Evolutionary conservation across 176 grass and related monocot genomes (phyloP).

Genomic region (Lolium perenne): DNA sequence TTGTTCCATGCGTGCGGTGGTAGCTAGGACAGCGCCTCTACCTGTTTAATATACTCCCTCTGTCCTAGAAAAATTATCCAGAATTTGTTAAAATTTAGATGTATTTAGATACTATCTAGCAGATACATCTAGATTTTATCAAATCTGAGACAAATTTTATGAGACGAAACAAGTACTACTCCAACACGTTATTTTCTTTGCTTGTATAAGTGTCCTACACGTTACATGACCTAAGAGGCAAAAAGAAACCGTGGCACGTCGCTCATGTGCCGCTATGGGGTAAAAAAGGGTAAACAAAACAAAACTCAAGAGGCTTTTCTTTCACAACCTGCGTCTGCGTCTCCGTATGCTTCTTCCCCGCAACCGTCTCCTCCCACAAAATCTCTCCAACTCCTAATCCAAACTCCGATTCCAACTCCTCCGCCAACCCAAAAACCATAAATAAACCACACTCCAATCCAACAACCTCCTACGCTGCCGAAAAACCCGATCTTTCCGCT

Average conservation of each 20-base stretch:
- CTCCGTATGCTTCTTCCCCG: constrained; percentile 20
- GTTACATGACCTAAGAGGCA: neutral
- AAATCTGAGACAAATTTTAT: too few species aligned
- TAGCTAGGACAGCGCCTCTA: too few species aligned
- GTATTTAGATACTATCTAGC: too few species aligned
- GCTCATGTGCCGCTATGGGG: neutral
- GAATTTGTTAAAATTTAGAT: too few species aligned
- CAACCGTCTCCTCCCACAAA: neutral
- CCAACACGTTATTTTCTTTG: too few species aligned
- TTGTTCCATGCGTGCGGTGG: too few species aligned
- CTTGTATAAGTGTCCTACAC: too few species aligned
- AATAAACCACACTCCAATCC: constrained; percentile 4
- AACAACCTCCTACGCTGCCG: neutral
- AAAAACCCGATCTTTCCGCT: neutral
- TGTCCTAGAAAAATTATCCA: too few species aligned
- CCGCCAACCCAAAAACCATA: constrained; percentile 4
- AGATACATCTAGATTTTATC: too few species aligned
- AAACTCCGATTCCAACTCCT: neutral
- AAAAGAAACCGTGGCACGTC: neutral
- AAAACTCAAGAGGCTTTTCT: neutral
- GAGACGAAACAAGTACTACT: too few species aligned
- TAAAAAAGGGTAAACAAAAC: neutral
- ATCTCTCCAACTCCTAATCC: neutral
- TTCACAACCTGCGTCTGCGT: neutral
- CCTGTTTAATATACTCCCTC: too few species aligned